These are phyloP conservation scores for Daldinia eschscholtzii DNA, from an alignment of 2,329 filamentous ascomycete species.

Conservation along the genomic window DNA sequence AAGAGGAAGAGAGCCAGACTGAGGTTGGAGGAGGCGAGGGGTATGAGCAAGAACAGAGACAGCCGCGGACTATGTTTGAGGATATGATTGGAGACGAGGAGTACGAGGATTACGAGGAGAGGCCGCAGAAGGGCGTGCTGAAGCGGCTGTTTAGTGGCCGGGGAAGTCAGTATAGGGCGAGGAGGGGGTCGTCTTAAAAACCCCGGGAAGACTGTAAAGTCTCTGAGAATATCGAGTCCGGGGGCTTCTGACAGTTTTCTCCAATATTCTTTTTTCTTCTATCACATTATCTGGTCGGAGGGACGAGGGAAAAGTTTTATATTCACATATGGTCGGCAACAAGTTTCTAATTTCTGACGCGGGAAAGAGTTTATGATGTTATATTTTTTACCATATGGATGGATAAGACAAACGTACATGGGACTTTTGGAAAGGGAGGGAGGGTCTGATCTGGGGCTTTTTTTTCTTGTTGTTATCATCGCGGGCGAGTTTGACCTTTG, in stretches of 20 bases:
- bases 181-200: slow-evolving; percentile 24
- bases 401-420: not conserved
- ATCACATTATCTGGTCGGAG: slow-evolving; percentile 1
- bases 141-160: slow-evolving; percentile 47
- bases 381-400: not conserved
- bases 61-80: not conserved
- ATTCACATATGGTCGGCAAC: not conserved
- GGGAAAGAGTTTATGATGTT: not conserved
- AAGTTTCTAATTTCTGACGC: not conserved
- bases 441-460: not conserved
- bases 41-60: slow-evolving; percentile 7
- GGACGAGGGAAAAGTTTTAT: slow-evolving; percentile 5
- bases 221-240: slow-evolving; percentile 12
- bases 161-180: slow-evolving; percentile 29
- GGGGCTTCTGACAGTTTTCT: not conserved
- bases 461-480: not conserved
- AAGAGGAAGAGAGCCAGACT: not conserved
- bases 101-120: not conserved
- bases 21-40: not conserved
- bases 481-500: slow-evolving; percentile 26
- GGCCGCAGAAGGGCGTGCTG: slow-evolving; percentile 25
- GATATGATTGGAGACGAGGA: slow-evolving; percentile 5
- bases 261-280: slow-evolving; percentile 5
- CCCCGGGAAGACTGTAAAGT: slow-evolving; percentile 18
- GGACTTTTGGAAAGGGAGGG: not conserved